A percentile compares a stretch with the other conserved stretches of the same genome.
Conservation (phyloP, 768 basidiomycete genomes). For the Suillus paluster region DNA sequence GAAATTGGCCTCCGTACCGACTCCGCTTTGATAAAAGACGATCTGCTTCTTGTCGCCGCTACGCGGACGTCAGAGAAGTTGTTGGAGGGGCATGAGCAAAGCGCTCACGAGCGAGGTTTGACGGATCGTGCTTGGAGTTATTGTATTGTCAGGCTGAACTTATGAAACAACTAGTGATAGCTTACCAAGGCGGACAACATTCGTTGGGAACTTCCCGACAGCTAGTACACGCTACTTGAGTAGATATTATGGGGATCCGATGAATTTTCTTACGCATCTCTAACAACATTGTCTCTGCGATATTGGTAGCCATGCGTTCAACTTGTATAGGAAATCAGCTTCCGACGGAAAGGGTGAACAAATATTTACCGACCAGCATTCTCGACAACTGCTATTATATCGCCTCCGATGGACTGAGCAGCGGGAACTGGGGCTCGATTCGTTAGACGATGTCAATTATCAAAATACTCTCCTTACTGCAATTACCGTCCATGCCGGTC, state of each 20-base stretch:
- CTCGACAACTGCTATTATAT: background rate
- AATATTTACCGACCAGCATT: background rate
- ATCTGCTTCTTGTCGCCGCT: slow-evolving; percentile 13
- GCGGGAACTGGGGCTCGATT: background rate
- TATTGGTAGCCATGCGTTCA: too few relatives aligned
- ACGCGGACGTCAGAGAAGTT: background rate
- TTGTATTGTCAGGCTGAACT: background rate
- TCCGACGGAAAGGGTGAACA: background rate
- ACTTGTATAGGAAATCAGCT: too few relatives aligned
- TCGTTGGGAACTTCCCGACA: slow-evolving; percentile 6
- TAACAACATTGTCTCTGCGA: too few relatives aligned
- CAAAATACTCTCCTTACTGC: background rate
- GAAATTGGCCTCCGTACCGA: slow-evolving; percentile 25
- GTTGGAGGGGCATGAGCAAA: background rate
- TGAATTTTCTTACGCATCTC: too few relatives aligned
- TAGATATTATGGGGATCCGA: background rate
- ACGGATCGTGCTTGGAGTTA: slow-evolving; percentile 8
- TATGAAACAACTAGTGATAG: background rate
- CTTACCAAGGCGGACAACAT: slow-evolving; percentile 16
- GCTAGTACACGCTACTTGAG: background rate
- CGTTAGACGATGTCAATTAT: too few relatives aligned
- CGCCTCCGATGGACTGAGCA: background rate
- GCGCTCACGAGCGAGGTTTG: slow-evolving; percentile 4
- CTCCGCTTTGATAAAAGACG: slow-evolving; percentile 30
- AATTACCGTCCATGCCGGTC: slow-evolving; percentile 16